These are phyloP conservation scores for Hypoxylon intermedium DNA, from an alignment of 495 filamentous ascomycete genomes.

Conservation along the genomic window DNA sequence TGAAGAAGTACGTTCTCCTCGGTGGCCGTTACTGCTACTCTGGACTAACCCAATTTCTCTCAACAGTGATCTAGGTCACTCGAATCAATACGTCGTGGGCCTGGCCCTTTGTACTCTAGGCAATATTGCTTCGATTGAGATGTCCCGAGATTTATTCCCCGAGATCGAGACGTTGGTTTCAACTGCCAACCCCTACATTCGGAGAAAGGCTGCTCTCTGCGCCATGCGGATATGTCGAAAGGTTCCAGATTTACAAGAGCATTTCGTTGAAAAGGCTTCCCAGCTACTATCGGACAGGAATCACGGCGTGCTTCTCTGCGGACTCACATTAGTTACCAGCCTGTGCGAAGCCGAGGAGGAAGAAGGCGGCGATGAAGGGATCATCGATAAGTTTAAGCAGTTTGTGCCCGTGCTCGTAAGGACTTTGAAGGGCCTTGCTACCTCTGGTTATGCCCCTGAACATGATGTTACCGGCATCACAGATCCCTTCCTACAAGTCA, in stretches of 20 bases:
- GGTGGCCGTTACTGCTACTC: not conserved
- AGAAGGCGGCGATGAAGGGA: conserved; percentile 82
- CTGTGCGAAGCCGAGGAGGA: conserved; percentile 93
- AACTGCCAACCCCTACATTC: conserved; percentile 94
- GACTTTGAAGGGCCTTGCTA: conserved; percentile 86
- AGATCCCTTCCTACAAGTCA: conserved; percentile 98
- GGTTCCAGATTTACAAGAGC: conserved; percentile 95
- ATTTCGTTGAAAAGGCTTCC: conserved; percentile 93
- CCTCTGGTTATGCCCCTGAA: conserved; percentile 95
- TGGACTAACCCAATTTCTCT: conserved; percentile 41
- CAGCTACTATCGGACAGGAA: conserved; percentile 87
- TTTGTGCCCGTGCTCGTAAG: conserved; percentile 81
- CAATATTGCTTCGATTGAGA: conserved; percentile 96
- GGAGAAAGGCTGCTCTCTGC: conserved; percentile 96
- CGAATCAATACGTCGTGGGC: conserved; percentile 98
- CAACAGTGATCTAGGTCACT: conserved; percentile 88
- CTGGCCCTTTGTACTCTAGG: conserved; percentile 93
- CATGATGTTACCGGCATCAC: conserved; percentile 98
- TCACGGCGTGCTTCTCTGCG: conserved; percentile 92
- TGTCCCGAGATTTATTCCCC: conserved; percentile 96
- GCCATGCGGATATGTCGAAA: conserved; percentile 99
- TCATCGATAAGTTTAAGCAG: conserved; percentile 88
- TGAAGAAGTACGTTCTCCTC: conserved; percentile 77
- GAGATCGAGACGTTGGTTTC: conserved; percentile 91
- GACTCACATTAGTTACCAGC: conserved; percentile 87